Base-by-base conservation (phyloP, 1,284 basidiomycete species). In the Marasmius sp. region DNA sequence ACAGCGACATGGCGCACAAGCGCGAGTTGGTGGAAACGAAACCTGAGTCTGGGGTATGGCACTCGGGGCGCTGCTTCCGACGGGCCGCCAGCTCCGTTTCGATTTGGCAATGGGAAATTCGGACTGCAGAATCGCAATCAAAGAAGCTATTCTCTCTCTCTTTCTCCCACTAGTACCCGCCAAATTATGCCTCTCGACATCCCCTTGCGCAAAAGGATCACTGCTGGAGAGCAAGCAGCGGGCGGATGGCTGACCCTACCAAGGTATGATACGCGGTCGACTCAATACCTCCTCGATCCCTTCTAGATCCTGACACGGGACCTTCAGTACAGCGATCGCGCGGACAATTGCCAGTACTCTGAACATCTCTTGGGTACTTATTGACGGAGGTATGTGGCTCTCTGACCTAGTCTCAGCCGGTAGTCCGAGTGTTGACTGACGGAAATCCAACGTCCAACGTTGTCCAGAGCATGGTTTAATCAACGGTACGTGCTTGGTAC, bases 161-260 rank as follows among this genome's bases (percentile, higher is more conserved):
- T 58, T 48, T 38, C 52, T 41, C 38, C n/a, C 43, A 27, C 33
- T 9, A 18, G 33, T 37, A 43, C 41, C 41, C n/a, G 41, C 41
- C 12, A 43, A 27, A 61, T 27, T 43, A 71, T 71, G 70, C 61
- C 69, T 53, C 65, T 70, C 48, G 51, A 61, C 54, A 64, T 71
- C 18, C 69, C 70, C 56, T 67, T 71, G 20, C 66, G 69, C 41
- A 64, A 66, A 45, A 67, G 64, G 41, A 54, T 71, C 20, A 36
- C 52, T 36, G 61, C 68, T n/a, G 61, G 66, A 39, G 61, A 65
- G 45, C 62, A 63, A 27, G 70, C 69, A 16, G 66, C 69, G 34
- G 70, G 70, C 20, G 69, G 57, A 3, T 71, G 70, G 70, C 62
- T 71, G 2, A 71, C 69, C n/a, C 62, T 71, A 27, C 69, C 70